phyloP scores from a whole-genome alignment of 1,284 basidiomycete genomes.

The Mrakiaceae sp. region DNA sequence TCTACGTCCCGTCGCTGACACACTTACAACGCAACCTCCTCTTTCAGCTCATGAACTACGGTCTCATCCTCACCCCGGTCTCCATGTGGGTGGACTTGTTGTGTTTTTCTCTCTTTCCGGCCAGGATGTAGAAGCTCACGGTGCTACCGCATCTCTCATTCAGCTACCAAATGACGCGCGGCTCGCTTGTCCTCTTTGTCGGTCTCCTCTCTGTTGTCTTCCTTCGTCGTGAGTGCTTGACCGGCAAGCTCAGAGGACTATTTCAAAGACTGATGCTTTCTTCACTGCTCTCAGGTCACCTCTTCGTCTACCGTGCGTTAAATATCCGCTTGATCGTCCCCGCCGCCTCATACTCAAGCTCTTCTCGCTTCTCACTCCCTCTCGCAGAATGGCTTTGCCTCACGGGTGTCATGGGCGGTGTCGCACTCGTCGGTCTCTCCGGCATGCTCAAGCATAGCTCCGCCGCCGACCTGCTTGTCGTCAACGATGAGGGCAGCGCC shows the following conservation, averaged over 20 bases:
- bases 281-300: slow-evolving; percentile 14
- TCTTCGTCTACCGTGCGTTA: slow-evolving; percentile 28
- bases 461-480: slow-evolving; percentile 3
- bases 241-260: slow-evolving; percentile 36
- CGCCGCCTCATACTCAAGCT: no score
- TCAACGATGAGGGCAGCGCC: slow-evolving; percentile 27
- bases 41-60: slow-evolving; percentile 81
- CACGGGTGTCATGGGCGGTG: slow-evolving; percentile 78
- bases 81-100: slow-evolving; percentile 93
- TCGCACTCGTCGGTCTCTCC: slow-evolving; percentile 81
- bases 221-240: slow-evolving; percentile 58
- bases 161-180: slow-evolving; percentile 38
- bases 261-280: not conserved
- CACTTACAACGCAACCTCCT: not conserved
- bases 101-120: slow-evolving; percentile 46
- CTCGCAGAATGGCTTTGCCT: slow-evolving; percentile 63
- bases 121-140: no score
- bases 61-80: slow-evolving; percentile 87
- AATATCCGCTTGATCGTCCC: no score
- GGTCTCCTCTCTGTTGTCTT: slow-evolving; percentile 87
- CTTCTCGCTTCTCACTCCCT: no score
- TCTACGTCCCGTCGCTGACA: slow-evolving; percentile 2
- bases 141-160: no score
- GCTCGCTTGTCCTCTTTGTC: slow-evolving; percentile 39
- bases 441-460: slow-evolving; percentile 51